A percentile compares a stretch with the other conserved stretches of the same genome.
Conservation (phyloP, 2,329 filamentous ascomycete genomes). For the Coniella lustricola region DNA sequence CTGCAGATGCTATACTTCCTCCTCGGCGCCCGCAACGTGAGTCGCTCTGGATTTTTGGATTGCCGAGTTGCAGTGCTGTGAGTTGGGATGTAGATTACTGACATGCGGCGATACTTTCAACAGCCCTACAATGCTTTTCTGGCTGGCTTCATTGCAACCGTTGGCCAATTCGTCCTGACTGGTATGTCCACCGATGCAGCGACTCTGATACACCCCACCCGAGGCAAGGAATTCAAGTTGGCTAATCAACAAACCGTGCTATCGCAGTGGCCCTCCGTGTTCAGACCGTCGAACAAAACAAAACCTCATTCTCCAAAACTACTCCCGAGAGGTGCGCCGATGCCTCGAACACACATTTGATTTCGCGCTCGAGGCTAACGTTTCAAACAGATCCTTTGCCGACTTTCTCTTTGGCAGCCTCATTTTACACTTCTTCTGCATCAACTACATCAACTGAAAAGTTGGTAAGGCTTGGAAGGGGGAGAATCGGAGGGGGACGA, state of each 20-base stretch:
- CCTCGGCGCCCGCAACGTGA: slow-evolving; percentile 80
- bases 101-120: slow-evolving; percentile 17
- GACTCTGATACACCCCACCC: not conserved
- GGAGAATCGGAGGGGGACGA: slow-evolving; percentile 11
- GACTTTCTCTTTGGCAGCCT: slow-evolving; percentile 93
- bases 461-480: slow-evolving; percentile 6
- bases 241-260: slow-evolving; percentile 3
- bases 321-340: slow-evolving; percentile 67
- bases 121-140: slow-evolving; percentile 99
- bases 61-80: not conserved
- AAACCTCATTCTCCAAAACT: slow-evolving; percentile 66
- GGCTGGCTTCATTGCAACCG: slow-evolving; percentile 86
- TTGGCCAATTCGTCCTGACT: slow-evolving; percentile 95
- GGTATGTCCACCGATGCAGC: slow-evolving; percentile 58
- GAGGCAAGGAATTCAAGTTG: too few relatives aligned
- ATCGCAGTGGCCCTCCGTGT: slow-evolving; percentile 66
- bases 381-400: slow-evolving; percentile 69
- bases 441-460: slow-evolving; percentile 96
- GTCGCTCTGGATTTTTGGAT: slow-evolving; percentile 29
- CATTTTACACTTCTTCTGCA: slow-evolving; percentile 96
- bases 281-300: slow-evolving; percentile 81
- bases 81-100: slow-evolving; percentile 5
- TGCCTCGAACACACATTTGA: slow-evolving; percentile 16
- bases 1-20: slow-evolving; percentile 93
- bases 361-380: not conserved